Conservation (phyloP, 345 rosid species). For the Linum trigynum region DNA sequence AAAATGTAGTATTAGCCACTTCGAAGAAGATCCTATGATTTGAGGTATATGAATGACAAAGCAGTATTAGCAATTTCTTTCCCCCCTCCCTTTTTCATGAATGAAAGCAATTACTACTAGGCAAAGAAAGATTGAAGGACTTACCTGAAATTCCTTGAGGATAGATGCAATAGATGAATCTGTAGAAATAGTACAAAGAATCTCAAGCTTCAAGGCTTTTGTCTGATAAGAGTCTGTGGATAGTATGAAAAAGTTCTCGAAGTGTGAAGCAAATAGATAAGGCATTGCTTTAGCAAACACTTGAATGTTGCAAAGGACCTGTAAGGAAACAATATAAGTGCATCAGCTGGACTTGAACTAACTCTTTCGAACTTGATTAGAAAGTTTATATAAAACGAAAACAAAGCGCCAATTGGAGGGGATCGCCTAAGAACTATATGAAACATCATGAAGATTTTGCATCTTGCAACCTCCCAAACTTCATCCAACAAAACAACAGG, state of each 20-base stretch:
- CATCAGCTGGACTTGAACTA: neutral
- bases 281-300: slow-evolving; percentile 81
- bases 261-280: slow-evolving; percentile 64
- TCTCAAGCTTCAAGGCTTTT: slow-evolving; percentile 83
- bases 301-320: slow-evolving; percentile 86
- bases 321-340: slow-evolving; percentile 14
- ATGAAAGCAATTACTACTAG: neutral
- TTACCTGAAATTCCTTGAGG: slow-evolving; percentile 88
- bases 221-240: slow-evolving; percentile 76
- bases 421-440: neutral
- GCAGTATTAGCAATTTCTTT: neutral
- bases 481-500: too few relatives aligned
- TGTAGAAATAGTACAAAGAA: slow-evolving; percentile 69
- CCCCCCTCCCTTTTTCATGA: neutral
- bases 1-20: neutral
- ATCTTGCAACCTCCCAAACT: too few relatives aligned
- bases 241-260: slow-evolving; percentile 62
- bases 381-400: neutral
- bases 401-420: neutral
- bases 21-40: neutral
- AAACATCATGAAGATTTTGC: too few relatives aligned
- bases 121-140: neutral
- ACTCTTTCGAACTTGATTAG: neutral
- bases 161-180: slow-evolving; percentile 56
- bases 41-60: neutral